Conservation (phyloP, 345 rosid genomes). For the Lumnitzera littorea region DNA sequence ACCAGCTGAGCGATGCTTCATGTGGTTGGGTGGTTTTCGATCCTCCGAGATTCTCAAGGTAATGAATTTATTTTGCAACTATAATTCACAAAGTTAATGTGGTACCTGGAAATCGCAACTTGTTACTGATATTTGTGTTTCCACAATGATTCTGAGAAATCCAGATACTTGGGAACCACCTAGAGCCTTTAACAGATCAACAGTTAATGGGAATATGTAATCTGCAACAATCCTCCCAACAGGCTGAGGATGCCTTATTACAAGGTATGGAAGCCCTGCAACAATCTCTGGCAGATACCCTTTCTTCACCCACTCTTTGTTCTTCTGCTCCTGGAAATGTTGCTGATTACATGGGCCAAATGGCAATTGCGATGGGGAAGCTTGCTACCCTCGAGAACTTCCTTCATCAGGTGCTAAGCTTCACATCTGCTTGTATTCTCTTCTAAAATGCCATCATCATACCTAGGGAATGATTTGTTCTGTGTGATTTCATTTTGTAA, state of each 20-base stretch:
- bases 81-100: background rate
- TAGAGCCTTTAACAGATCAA: constrained; percentile 84
- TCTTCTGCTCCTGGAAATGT: constrained; percentile 66
- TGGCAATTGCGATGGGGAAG: constrained; percentile 90
- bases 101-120: background rate
- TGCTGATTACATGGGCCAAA: constrained; percentile 83
- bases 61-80: background rate
- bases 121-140: background rate
- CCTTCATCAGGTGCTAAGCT: constrained; percentile 58
- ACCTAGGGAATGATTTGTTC: too few relatives aligned
- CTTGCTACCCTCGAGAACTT: constrained; percentile 83
- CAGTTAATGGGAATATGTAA: constrained; percentile 92
- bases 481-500: too few relatives aligned
- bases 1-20: constrained; percentile 87
- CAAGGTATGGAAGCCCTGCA: constrained; percentile 98
- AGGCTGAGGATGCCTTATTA: constrained; percentile 94
- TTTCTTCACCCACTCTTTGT: constrained; percentile 59
- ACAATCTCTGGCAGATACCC: constrained; percentile 77
- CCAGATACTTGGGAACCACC: constrained; percentile 80
- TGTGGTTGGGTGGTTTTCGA: constrained; percentile 97
- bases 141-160: background rate
- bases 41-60: constrained; percentile 94
- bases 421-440: too few relatives aligned
- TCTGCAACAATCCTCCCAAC: constrained; percentile 93
- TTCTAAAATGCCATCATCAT: too few relatives aligned